These are phyloP conservation scores for Colletotrichum eremochloae DNA, from an alignment of 2,329 filamentous ascomycete genomes.

Conservation along the genomic window DNA sequence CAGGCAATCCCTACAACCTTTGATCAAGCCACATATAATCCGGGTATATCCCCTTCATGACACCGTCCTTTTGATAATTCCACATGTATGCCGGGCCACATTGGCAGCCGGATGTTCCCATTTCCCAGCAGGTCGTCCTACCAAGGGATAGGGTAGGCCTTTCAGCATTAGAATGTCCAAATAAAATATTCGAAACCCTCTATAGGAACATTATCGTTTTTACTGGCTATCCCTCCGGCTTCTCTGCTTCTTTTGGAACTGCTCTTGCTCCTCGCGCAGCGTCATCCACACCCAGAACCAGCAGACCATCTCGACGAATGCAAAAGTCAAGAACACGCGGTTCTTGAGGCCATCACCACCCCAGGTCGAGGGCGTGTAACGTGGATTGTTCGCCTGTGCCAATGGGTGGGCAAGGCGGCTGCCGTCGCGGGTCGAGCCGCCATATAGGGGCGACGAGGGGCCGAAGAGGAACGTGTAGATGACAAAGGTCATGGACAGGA, in stretches of 20 bases:
- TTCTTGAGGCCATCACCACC: conserved; percentile 82
- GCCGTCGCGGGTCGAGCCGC: conserved; percentile 47
- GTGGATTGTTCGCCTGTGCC: conserved; percentile 50
- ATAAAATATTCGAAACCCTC: not conserved
- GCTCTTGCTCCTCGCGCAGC: conserved; percentile 73
- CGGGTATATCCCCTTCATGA: conserved; percentile 28
- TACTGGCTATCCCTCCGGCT: conserved; percentile 45
- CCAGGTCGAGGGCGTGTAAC: conserved; percentile 58
- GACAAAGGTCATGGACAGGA: conserved; percentile 71
- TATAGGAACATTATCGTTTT: not conserved
- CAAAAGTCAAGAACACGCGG: conserved; percentile 85
- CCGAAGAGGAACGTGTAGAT: conserved; percentile 76
- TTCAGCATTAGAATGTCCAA: not conserved
- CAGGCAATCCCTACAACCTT: not conserved
- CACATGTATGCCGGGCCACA: not conserved
- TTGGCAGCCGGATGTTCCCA: not conserved
- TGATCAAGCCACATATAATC: not conserved
- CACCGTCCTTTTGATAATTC: not conserved
- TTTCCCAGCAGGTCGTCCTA: not conserved
- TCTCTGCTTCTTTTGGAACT: conserved; percentile 56
- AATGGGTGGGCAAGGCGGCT: conserved; percentile 53
- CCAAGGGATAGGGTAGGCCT: not conserved
- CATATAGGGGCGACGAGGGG: conserved; percentile 63
- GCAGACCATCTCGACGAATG: conserved; percentile 83
- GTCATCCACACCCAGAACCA: conserved; percentile 91